These are phyloP conservation scores for Trypanosoma cruzi DNA, from an alignment of 208 protist genomes.

Conservation along the genomic window DNA sequence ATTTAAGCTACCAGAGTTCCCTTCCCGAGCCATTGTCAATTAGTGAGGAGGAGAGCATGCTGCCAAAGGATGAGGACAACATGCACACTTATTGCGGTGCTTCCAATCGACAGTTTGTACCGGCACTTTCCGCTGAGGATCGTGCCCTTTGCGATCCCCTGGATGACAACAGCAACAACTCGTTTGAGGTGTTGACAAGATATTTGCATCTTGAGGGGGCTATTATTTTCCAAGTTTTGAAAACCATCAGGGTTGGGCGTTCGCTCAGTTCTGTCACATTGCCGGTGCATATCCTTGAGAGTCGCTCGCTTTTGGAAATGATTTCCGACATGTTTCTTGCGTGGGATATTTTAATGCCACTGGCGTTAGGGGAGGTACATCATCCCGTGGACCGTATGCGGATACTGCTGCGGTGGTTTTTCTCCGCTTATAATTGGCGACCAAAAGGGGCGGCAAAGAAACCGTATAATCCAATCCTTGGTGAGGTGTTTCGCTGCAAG, in stretches of 20 bases:
- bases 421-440: conserved; percentile 27
- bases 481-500: conserved; percentile 35
- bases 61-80: not conserved
- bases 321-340: conserved; percentile 27
- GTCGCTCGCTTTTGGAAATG: conserved; percentile 28
- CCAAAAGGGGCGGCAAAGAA: conserved; percentile 29
- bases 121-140: conserved; percentile 9
- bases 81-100: too few species aligned
- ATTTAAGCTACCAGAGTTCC: not conserved
- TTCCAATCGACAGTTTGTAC: not conserved
- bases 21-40: not conserved
- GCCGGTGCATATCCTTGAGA: conserved; percentile 29
- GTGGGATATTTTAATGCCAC: conserved; percentile 16
- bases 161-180: conserved; percentile 24
- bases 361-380: conserved; percentile 11
- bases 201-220: conserved; percentile 13
- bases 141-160: conserved; percentile 19
- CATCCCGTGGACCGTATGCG: conserved; percentile 26
- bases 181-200: conserved; percentile 18
- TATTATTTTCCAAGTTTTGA: conserved; percentile 31
- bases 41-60: not conserved
- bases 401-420: conserved; percentile 25
- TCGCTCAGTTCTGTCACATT: conserved; percentile 23
- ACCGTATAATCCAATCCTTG: conserved; percentile 40
- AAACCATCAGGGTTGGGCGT: conserved; percentile 19